Percentiles rank a stretch among this genome's conserved stretches.
These are phyloP conservation scores for Cystodermella granulosa DNA, from an alignment of 1,284 basidiomycete genomes.

Conservation along the genomic window DNA sequence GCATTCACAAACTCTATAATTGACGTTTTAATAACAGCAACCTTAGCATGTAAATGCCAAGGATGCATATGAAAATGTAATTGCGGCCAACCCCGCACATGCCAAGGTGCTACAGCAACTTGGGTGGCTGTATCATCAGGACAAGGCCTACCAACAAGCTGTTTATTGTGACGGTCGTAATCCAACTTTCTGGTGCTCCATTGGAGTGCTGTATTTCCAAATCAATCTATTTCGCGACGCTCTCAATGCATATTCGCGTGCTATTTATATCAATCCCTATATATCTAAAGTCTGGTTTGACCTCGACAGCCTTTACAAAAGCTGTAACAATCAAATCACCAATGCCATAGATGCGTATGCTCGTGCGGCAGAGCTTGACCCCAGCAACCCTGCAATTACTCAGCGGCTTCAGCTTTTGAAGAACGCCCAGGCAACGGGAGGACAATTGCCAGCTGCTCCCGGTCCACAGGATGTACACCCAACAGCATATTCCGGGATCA, in stretches of 20 bases:
- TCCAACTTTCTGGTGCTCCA: slow-evolving; percentile 99
- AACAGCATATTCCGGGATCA: slow-evolving; percentile 79
- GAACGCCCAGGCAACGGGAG: slow-evolving; percentile 76
- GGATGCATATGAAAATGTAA: slow-evolving; percentile 95
- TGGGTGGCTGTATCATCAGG: slow-evolving; percentile 96
- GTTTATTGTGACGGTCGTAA: slow-evolving; percentile 98
- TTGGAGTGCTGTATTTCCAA: slow-evolving; percentile 98
- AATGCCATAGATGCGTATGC: slow-evolving; percentile 98
- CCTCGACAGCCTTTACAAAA: slow-evolving; percentile 93
- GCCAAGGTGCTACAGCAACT: slow-evolving; percentile 98
- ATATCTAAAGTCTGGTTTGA: slow-evolving; percentile 99
- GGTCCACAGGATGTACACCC: slow-evolving; percentile 93
- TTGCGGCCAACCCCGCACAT: slow-evolving; percentile 88
- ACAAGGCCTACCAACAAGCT: slow-evolving; percentile 98
- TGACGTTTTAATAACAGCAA: slow-evolving; percentile 7
- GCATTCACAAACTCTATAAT: slow-evolving; percentile 30
- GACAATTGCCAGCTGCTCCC: slow-evolving; percentile 75
- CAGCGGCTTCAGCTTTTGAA: slow-evolving; percentile 73
- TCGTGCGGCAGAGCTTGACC: slow-evolving; percentile 86
- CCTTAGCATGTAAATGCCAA: slow-evolving; percentile 82
- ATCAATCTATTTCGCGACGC: slow-evolving; percentile 99
- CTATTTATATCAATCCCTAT: slow-evolving; percentile 97
- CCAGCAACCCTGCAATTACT: slow-evolving; percentile 71
- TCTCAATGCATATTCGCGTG: slow-evolving; percentile 95
- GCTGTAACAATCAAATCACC: slow-evolving; percentile 97